A percentile compares a stretch with the other conserved stretches of the same genome.
phyloP scores from a whole-genome alignment of 441 rosid genomes.

The Syzygium syzygioides region DNA sequence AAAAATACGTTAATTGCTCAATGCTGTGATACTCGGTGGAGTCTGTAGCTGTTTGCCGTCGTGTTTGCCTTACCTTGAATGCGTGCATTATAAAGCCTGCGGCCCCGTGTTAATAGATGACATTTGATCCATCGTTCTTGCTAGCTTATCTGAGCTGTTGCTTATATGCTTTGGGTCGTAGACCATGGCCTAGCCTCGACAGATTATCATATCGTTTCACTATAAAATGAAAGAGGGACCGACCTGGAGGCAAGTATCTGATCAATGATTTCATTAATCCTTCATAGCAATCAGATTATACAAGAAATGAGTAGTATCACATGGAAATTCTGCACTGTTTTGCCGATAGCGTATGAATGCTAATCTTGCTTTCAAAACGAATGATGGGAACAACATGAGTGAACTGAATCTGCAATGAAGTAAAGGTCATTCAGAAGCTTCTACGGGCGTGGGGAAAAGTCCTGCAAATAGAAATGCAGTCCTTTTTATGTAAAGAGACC shows the following conservation, averaged over 20 bases:
- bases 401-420: no score
- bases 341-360: no score
- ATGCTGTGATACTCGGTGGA: not conserved
- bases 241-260: not conserved
- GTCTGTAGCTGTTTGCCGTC: not conserved
- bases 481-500: no score
- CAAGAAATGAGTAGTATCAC: no score
- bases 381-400: no score
- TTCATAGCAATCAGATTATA: no score
- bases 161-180: not conserved
- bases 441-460: no score
- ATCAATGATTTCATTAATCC: no score
- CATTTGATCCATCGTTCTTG: not conserved
- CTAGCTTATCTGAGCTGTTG: not conserved
- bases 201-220: not conserved
- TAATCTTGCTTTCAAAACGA: no score
- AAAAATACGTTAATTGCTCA: not conserved
- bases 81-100: not conserved
- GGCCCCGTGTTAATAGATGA: not conserved
- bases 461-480: no score
- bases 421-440: no score
- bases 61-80: not conserved
- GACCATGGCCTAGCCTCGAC: not conserved
- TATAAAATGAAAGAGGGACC: not conserved
- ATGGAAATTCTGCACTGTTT: no score